Conservation (phyloP, 129 eudicot species). For the Silybum marianum region DNA sequence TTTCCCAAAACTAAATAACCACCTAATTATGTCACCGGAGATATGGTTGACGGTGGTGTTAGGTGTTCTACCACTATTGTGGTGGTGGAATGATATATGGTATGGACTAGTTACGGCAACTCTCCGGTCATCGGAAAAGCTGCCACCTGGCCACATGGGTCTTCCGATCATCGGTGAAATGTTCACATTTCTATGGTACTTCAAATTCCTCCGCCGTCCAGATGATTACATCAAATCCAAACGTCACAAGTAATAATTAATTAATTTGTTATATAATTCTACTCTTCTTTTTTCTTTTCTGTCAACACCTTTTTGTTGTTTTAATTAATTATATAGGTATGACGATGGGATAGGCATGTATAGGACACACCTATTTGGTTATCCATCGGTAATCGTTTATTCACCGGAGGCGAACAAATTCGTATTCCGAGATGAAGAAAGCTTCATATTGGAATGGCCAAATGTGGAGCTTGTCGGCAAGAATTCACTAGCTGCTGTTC, state of each 20-base stretch:
- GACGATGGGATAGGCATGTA: constrained; percentile 55
- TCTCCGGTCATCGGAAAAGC: constrained; percentile 22
- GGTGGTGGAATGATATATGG: constrained; percentile 66
- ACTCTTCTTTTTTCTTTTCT: too few relatives aligned
- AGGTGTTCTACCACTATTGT: constrained; percentile 26
- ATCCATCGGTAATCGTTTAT: constrained; percentile 48
- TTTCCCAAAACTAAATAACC: background rate
- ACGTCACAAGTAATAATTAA: constrained; percentile 40
- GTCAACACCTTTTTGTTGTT: background rate
- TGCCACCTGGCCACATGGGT: constrained; percentile 67
- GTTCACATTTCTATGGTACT: constrained; percentile 60
- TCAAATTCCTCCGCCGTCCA: constrained; percentile 51
- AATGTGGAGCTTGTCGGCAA: constrained; percentile 41
- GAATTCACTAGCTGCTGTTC: constrained; percentile 39
- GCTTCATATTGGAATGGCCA: constrained; percentile 36
- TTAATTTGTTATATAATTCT: background rate
- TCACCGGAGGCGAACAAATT: constrained; percentile 42
- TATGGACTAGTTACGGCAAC: constrained; percentile 17
- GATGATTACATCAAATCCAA: constrained; percentile 56
- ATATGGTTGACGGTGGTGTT: constrained; percentile 32
- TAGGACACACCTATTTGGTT: constrained; percentile 51
- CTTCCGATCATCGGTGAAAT: constrained; percentile 58
- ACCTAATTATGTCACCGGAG: background rate
- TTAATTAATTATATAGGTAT: constrained; percentile 34
- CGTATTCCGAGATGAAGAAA: constrained; percentile 35